Evolutionary conservation across 441 rosid species (phyloP).

Genomic region (Populus hybrid): DNA sequence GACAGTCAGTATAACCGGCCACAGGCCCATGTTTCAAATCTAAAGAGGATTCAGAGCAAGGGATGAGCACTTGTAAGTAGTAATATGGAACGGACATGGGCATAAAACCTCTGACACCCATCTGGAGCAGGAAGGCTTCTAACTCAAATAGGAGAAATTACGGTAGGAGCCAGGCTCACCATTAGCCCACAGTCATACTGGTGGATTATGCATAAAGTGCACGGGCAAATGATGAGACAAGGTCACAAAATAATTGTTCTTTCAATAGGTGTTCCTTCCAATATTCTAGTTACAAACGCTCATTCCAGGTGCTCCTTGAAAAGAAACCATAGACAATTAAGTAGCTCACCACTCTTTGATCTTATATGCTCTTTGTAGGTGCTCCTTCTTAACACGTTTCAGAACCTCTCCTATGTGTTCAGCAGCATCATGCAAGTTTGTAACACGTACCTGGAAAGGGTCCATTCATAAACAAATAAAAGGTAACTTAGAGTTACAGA

Average conservation of each 20-base stretch:
- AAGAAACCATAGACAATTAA: background rate
- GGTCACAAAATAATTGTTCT: background rate
- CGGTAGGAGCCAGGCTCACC: background rate
- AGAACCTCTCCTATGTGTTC: constrained; percentile 93
- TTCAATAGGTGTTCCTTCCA: background rate
- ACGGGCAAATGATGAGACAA: background rate
- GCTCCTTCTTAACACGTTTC: constrained; percentile 86
- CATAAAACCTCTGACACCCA: background rate
- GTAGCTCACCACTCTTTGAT: constrained; percentile 67
- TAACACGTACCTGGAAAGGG: constrained; percentile 66
- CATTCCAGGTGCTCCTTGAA: background rate
- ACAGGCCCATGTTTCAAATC: background rate
- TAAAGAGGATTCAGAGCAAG: background rate
- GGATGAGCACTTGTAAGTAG: background rate
- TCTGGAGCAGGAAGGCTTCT: background rate
- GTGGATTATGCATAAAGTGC: background rate
- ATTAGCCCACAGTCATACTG: background rate
- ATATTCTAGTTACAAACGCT: no score
- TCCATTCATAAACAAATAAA: background rate
- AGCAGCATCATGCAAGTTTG: constrained; percentile 83
- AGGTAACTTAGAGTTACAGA: background rate
- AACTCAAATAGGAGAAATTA: background rate
- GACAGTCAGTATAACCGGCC: background rate
- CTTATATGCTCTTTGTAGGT: constrained; percentile 82
- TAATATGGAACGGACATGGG: background rate